Conservation (phyloP, 441 rosid genomes). For the Euphorbia schlechtendalii region DNA sequence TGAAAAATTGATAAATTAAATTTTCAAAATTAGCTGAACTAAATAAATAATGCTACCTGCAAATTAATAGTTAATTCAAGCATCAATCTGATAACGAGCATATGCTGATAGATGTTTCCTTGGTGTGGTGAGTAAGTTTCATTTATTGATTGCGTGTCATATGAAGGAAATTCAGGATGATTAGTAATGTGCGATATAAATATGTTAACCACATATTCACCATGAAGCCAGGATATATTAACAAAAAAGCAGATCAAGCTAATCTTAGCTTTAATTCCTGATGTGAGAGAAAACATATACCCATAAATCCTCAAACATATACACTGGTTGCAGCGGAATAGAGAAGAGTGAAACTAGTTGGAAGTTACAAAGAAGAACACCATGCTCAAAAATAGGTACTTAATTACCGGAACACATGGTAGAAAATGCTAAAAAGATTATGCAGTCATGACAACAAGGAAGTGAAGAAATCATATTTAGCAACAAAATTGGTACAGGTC, state of each 20-base stretch:
- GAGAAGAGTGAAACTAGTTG: neutral
- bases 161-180: neutral
- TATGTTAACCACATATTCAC: neutral
- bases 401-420: neutral
- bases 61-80: neutral
- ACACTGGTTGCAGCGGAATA: too few species aligned
- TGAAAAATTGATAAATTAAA: neutral
- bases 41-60: too few species aligned
- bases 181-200: neutral
- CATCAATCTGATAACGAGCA: neutral
- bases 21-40: neutral
- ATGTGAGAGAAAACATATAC: neutral
- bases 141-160: neutral
- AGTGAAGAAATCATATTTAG: constrained; percentile 1
- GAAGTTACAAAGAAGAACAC: neutral
- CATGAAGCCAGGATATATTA: too few species aligned
- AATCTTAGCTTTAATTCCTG: neutral
- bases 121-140: too few species aligned
- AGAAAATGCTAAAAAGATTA: neutral
- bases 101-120: neutral
- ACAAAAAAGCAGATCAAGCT: neutral
- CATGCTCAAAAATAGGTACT: neutral
- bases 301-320: neutral
- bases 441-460: neutral
- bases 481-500: neutral